Base-by-base conservation (phyloP, 1,139 yeast genomes). In the Pichia kudriavzevii region DNA sequence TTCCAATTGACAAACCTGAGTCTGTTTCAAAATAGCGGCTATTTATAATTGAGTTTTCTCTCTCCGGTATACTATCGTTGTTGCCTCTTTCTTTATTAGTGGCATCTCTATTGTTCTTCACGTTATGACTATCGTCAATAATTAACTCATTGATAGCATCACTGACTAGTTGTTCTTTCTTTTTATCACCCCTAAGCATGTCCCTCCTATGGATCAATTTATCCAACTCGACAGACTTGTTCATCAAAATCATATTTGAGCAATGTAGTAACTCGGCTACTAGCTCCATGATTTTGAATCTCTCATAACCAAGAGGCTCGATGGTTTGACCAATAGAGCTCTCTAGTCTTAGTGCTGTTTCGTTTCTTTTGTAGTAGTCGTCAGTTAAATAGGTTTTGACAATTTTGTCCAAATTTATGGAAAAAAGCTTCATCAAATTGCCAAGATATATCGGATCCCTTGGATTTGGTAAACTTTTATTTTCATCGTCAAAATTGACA, bases 401-500 rank as follows among this genome's bases (percentile, higher is more conserved):
- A 29, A 58, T 52, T 25, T 53, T 51, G 25, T 42, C 41, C 26
- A 58, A 38, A 38, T 55, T 52, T 5, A 46, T 21, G 10, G 59
- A 54, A 57, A 91, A 87, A 9, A 83, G 72, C 52, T 75, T 75
- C 31, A 93, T 72, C 64, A 91, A 67, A 42, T 83, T 79, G 3
- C 97, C 98, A 45, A 91, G 66, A 55, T 88, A 93, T 30, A 91
- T 85, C 2, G 97, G 95, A 56, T 91, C 99, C 49, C 97, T 72
- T 19, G 94, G 80, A 24, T 78, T 78, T 18, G 98, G 98, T n/a
- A 96, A 93, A 14, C 27, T 31, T 16, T 27, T 29, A 22, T 32
- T 30, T 19, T 31, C 38, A 20, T 41, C 39, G 9, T 41, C 42
- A n/a, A 28, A 39, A 20, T 41, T 35, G 6, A 53, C 53, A 13